Base-by-base conservation (phyloP, 768 basidiomycete genomes). In the Naganishia onofrii region DNA sequence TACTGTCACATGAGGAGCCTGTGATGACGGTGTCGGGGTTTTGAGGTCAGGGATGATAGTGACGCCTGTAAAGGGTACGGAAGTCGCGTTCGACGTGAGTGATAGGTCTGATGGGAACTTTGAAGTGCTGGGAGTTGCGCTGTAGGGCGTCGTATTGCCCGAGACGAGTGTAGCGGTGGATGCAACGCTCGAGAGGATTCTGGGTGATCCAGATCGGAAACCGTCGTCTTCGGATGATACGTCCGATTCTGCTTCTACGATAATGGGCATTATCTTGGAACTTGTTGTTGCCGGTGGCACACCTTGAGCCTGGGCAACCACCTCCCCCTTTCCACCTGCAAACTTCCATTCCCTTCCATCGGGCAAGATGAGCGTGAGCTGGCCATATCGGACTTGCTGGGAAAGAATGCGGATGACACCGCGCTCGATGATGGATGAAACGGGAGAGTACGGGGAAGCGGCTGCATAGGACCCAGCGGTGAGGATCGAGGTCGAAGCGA, bases 1-100 rank as follows among this genome's bases (percentile, higher is more conserved):
- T 23, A 76, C 63, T 26, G 68, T 71, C 5, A 72, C 74, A 5
- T 64, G 68, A 12, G 67, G 69, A 23, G 34, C 57, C 29, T 44
- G 36, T 13, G 23, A 13, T 10, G 29, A 23, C 38, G 38, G 36
- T 26, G 23, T 44, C 31, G 8, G 32, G 9, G 60, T 7, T 29
- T 63, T 46, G n/a, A 63, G 38, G 29, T 63, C 60, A 1, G 60
- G 23, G 12, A n/a, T 26, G 38, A 63, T 63, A 2, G 21, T 44
- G 36, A 63, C 60, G 38, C 60, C 60, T 1, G 60, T 63, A 19
- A 63, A 63, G 23, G 60, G 60, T 1, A 63, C 60, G 31, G 60
- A 23, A 5, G 57, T 58, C n/a, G 60, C 8, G 60, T 44, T n/a
- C 7, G n/a, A 1, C 3, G 38, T 17, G 38, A 44, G 36, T 15